A percentile compares a stretch with the other conserved stretches of the same genome.
Evolutionary conservation across 2,329 filamentous ascomycete species (phyloP).

Genomic region (Aspergillus calidoustus): DNA sequence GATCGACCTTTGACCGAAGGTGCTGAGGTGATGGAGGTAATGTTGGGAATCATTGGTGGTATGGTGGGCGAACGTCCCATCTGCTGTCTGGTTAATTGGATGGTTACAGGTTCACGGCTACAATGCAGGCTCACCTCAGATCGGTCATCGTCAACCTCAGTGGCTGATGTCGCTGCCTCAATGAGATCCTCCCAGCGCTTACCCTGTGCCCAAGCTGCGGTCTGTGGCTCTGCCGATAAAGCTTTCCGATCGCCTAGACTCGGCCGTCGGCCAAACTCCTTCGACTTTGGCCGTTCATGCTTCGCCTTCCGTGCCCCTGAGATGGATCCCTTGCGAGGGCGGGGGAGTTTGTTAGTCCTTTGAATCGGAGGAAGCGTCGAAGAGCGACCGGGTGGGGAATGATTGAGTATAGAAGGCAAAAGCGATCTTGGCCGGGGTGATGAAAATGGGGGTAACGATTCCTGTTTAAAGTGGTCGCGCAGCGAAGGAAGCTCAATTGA

Average conservation of each 20-base stretch:
- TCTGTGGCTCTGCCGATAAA: conserved; percentile 81
- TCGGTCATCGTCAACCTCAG: conserved; percentile 82
- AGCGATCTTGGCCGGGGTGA: conserved; percentile 70
- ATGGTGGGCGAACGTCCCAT: conserved; percentile 47
- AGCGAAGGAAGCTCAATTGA: conserved; percentile 76
- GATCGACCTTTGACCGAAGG: conserved; percentile 56
- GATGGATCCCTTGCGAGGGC: conserved; percentile 84
- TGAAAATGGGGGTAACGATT: conserved; percentile 69
- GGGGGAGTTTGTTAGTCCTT: conserved; percentile 69
- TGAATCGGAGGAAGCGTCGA: conserved; percentile 86
- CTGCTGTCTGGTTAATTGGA: conserved; percentile 25
- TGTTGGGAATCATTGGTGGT: conserved; percentile 42
- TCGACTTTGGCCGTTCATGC: conserved; percentile 81
- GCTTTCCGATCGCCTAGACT: conserved; percentile 80
- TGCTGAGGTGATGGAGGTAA: conserved; percentile 44
- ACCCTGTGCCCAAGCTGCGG: conserved; percentile 71
- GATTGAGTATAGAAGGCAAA: conserved; percentile 76
- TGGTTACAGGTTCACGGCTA: background rate
- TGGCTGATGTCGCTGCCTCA: conserved; percentile 89
- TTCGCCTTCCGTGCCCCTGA: conserved; percentile 73
- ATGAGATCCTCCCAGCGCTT: conserved; percentile 97
- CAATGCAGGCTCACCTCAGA: conserved; percentile 68
- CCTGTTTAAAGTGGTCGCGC: conserved; percentile 71
- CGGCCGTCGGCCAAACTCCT: conserved; percentile 72
- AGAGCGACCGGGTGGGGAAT: conserved; percentile 83